Evolutionary conservation across 2,329 filamentous ascomycete species (phyloP), one percentile per base, ranked within the genome.

Genomic region (Arthrobotrys iridis): DNA sequence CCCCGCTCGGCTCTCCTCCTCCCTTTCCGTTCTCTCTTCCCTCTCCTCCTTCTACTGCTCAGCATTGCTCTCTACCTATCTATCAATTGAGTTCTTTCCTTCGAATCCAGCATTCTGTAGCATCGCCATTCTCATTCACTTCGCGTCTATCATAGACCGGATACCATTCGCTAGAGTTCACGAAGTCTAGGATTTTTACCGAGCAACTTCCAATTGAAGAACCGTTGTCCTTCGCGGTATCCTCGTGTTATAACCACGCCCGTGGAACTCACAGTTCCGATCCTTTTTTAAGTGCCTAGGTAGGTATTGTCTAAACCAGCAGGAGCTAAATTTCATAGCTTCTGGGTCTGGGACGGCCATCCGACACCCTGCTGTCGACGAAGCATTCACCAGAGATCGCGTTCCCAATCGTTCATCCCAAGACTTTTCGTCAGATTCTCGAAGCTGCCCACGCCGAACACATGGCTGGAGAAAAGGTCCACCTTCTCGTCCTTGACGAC

Each of bases 401-500:
- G 4, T 73, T 60, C 18, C 68, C 68, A 8, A 24, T 73, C 41
- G 52, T 73, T 22, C 68, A 73, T 45, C 68, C 68, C 2, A 59
- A 22, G n/a, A 40, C 41, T 43, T 40, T 64, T 28, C 68, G 43
- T 37, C 41, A 41, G 20, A 41, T 41, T 58, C 24, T 35, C 30
- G 26, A 62, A 33, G 37, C 58, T 58, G 66, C 28, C 20, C 48
- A 58, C 8, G 43, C 20, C 6, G 40, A 46, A 26, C 40, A 37
- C 28, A 74, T 74, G 70, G 62, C 62, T 22, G 60, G 55, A 43
- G 52, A 66, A 45, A 62, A 92, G 83, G 89, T 97, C 77, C 96
- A 97, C 84, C 85, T 96, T 80, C 87, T 99, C 77, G 92, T 92
- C 78, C 88, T 99, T 83, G 95, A 93, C 81, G 94, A 99, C 83